Conservation (phyloP, 768 basidiomycete species). For the Suillus ampliporus region DNA sequence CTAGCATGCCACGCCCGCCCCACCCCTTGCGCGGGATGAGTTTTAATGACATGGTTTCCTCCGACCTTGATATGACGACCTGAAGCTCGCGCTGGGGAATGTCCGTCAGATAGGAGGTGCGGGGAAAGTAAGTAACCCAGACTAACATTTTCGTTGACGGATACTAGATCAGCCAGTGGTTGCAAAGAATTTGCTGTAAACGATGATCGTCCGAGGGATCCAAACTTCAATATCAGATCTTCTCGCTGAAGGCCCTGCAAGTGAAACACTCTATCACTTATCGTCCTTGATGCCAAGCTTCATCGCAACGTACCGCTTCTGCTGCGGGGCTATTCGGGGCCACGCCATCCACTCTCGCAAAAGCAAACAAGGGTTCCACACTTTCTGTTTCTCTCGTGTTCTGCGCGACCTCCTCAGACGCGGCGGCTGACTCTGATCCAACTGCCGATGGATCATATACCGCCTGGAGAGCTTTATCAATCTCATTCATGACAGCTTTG, state of each 20-base stretch:
- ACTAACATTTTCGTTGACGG: constrained; percentile 79
- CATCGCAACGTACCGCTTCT: constrained; percentile 64
- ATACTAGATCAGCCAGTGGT: constrained; percentile 75
- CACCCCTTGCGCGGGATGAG: constrained; percentile 77
- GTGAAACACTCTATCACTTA: constrained; percentile 11
- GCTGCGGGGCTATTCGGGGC: constrained; percentile 84
- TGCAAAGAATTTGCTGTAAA: constrained; percentile 63
- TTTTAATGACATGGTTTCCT: constrained; percentile 51
- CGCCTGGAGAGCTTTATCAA: constrained; percentile 69
- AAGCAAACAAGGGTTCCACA: constrained; percentile 46
- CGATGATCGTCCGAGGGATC: constrained; percentile 56
- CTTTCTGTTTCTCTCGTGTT: constrained; percentile 7
- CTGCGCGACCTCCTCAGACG: constrained; percentile 21
- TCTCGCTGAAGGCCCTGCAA: constrained; percentile 68
- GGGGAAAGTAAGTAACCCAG: background rate
- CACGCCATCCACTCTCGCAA: constrained; percentile 84
- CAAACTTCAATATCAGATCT: constrained; percentile 80
- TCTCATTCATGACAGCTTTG: constrained; percentile 62
- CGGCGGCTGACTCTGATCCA: constrained; percentile 21
- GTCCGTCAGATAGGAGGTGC: constrained; percentile 6
- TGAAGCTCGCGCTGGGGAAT: constrained; percentile 57
- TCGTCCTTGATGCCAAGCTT: background rate
- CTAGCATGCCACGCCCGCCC: constrained; percentile 88
- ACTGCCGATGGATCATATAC: constrained; percentile 60
- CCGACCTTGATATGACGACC: constrained; percentile 62